Conservation (phyloP, 306 rosid species). For the Vigna trinervia region DNA sequence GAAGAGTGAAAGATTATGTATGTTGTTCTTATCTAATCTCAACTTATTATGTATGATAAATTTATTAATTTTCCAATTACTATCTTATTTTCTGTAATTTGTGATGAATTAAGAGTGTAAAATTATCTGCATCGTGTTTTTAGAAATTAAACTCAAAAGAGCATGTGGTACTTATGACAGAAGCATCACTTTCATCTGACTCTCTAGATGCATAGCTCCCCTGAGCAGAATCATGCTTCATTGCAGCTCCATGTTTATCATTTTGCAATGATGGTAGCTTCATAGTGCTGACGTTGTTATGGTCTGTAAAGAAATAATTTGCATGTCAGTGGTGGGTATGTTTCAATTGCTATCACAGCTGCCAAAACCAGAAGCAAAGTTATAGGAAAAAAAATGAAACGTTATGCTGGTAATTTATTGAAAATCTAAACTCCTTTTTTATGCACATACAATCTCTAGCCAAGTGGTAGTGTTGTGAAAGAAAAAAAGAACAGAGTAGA, state of each 20-base stretch:
- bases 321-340: slow-evolving; percentile 14
- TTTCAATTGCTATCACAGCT: slow-evolving; percentile 4
- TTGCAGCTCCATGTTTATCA: slow-evolving; percentile 39
- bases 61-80: not conserved
- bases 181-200: slow-evolving; percentile 47
- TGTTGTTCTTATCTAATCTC: not conserved
- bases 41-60: not conserved
- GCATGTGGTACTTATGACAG: slow-evolving; percentile 47
- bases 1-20: not conserved
- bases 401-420: slow-evolving; percentile 45
- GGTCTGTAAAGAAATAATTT: slow-evolving; percentile 42
- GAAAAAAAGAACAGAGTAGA: not conserved
- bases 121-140: not conserved
- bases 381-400: slow-evolving; percentile 11
- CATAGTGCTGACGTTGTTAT: slow-evolving; percentile 38
- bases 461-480: not conserved
- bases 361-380: slow-evolving; percentile 20
- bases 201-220: slow-evolving; percentile 44
- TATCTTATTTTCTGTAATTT: not conserved
- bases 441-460: slow-evolving; percentile 14
- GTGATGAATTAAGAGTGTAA: not conserved
- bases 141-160: not conserved
- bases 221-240: slow-evolving; percentile 36
- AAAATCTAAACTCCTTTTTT: slow-evolving; percentile 27
- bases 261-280: slow-evolving; percentile 44